Evolutionary conservation across 306 rosid genomes (phyloP), one percentile per base, ranked within the genome.

Genomic region (peach (Prunus persica)): DNA sequence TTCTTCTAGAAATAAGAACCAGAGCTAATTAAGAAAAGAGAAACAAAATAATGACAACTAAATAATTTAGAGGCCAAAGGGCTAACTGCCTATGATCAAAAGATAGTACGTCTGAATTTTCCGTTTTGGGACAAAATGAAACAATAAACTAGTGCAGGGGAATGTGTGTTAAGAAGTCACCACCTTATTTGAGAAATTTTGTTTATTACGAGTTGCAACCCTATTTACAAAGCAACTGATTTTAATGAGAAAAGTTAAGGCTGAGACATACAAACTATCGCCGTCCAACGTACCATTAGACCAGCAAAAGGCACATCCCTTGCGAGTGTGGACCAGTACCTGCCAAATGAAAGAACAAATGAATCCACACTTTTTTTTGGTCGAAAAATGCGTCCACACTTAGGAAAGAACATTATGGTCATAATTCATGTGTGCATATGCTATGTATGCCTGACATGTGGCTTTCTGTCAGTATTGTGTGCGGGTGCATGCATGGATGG

Each of bases 231-330:
- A 49, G 47, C 58, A 66, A 72, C 19, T 11, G 71, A 78, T n/a
- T 69, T 25, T 60, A 81, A 50, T 8, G 5, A 25, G 8, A 43
- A 57, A 22, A 8, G 25, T 6, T 72, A 58, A 20, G 22, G 14
- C 56, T 18, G 60, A 46, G 66, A 46, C 67, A 25, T 14, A 27
- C 5, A 34, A 30, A 19, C 20, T 0, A 32, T 20, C 62, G 49
- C 49, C n/a, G 15, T 19, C 74, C 45, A 65, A 76, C 64, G 25
- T 86, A 93, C 96, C 98, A 93, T 93, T 60, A 93, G 80, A 75
- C 98, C 97, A 30, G 98, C 97, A 80, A 91, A 93, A 34, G 98
- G 98, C 78, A 93, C 91, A 81, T 93, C 98, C 86, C 98, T 86
- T 71, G 97, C 98, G 32, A 93, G 87, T 18, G 97, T 93, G 61